Base-by-base conservation (phyloP, 768 basidiomycete genomes). In the Amanita subjunquillea region DNA sequence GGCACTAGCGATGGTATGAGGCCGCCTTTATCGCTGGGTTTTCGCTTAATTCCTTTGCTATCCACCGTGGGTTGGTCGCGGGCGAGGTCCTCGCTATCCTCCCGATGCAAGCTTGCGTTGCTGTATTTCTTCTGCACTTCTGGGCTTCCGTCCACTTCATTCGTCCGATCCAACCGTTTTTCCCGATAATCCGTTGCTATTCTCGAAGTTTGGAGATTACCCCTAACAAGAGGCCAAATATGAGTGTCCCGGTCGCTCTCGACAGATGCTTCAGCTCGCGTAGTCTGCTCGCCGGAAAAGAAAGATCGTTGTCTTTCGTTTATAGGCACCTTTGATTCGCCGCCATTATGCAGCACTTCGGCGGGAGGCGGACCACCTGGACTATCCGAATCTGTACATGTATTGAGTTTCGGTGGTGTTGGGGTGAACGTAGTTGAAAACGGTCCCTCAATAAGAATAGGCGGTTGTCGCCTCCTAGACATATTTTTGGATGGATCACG, bases 191-290 rank as follows among this genome's bases (percentile, higher is more conserved):
- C 23, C 44, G 3, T 15, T 4, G 20, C 22, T 25, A 29, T 22
- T 7, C 8, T 37, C 13, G 15, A 34, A 13, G 43, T 38, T 15
- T 13, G 29, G 15, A 37, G 3, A 29, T 12, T 25, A 45, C 47
- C 58, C 29, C 62, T 57, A 38, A 49, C 54, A 30, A 66, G 67
- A 6, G 65, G 65, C 69, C 66, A 66, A 23, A 37, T 38, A 10
- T 27, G 37, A 8, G 32, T n/a, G 13, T 47, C 50, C 17, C 53
- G 20, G 2, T 36, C 59, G 23, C 40, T 20, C 40, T 41, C 40
- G 22, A 4, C 17, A 9, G 17, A 41, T 41, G 17, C 40, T 10
- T 23, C 40, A 20, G 20, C 40, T 8, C 15, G 7, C 15, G 38
- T 17, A 39, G 38, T 6, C 15, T 20, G 10, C 8, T 1, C 40